phyloP scores from a whole-genome alignment of 805 yeast genomes.

The Zygoascus bituminiphila region DNA sequence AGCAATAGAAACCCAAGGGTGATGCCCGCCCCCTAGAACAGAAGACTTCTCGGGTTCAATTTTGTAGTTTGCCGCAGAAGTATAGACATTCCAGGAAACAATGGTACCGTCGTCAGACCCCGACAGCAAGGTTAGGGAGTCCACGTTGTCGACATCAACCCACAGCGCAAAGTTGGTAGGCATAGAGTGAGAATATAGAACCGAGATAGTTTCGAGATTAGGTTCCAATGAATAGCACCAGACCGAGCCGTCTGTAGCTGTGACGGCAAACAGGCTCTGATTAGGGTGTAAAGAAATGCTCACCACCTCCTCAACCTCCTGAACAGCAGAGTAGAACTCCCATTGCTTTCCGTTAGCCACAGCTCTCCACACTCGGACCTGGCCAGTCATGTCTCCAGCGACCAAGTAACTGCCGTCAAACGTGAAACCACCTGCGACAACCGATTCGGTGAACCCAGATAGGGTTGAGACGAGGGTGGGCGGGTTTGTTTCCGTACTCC shows the following conservation, averaged over 20 bases:
- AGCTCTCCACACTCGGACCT: conserved; percentile 62
- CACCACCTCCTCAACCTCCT: conserved; percentile 83
- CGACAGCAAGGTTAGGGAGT: conserved; percentile 58
- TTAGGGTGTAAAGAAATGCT: conserved; percentile 79
- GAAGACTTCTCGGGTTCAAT: conserved; percentile 31
- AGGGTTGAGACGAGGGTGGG: conserved; percentile 72
- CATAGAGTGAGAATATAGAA: conserved; percentile 51
- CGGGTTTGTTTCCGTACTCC: conserved; percentile 74
- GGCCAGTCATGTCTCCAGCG: conserved; percentile 94
- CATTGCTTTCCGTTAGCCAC: conserved; percentile 76
- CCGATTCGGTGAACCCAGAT: conserved; percentile 80
- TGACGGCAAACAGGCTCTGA: conserved; percentile 75
- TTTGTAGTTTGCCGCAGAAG: conserved; percentile 54
- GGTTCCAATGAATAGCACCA: conserved; percentile 82
- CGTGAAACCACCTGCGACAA: conserved; percentile 76
- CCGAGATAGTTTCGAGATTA: conserved; percentile 42
- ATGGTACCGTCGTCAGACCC: conserved; percentile 80
- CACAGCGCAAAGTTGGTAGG: conserved; percentile 80
- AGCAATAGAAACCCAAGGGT: conserved; percentile 82
- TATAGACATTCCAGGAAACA: conserved; percentile 83
- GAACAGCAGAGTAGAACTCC: conserved; percentile 59
- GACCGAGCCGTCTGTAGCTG: conserved; percentile 86
- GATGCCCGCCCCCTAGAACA: conserved; percentile 53
- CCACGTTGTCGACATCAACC: conserved; percentile 50
- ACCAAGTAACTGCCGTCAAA: conserved; percentile 70